Percentiles rank a stretch among this genome's conserved stretches.
Conservation (phyloP, 306 rosid species). For the Vigna mungo region DNA sequence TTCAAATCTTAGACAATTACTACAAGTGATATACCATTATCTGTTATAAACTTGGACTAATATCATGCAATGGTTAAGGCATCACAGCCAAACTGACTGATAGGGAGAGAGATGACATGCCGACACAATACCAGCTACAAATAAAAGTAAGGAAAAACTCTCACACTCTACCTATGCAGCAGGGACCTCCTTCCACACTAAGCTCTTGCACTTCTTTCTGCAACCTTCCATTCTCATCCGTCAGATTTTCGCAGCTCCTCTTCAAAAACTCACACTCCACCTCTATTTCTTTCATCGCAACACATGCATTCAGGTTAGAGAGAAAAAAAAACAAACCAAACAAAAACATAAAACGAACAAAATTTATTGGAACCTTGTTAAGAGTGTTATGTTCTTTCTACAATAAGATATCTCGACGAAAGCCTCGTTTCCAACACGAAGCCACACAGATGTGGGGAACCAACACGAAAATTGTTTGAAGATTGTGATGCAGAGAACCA, state of each 20-base stretch:
- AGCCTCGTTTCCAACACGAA: too few relatives aligned
- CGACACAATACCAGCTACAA: slow-evolving; percentile 4
- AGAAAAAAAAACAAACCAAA: too few relatives aligned
- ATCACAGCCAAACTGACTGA: slow-evolving; percentile 12
- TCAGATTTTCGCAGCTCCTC: slow-evolving; percentile 92
- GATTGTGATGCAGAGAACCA: too few relatives aligned
- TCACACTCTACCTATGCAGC: too few relatives aligned
- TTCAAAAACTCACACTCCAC: slow-evolving; percentile 95
- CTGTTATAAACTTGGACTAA: background rate
- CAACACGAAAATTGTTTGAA: too few relatives aligned
- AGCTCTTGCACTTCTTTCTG: slow-evolving; percentile 96
- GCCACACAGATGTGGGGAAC: too few relatives aligned
- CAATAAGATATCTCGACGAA: too few relatives aligned
- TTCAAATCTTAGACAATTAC: slow-evolving; percentile 23
- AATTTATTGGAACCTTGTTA: too few relatives aligned
- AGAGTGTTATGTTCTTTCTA: too few relatives aligned
- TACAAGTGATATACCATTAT: slow-evolving; percentile 38
- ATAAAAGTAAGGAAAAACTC: background rate
- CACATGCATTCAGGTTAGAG: too few relatives aligned
- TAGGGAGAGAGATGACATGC: background rate
- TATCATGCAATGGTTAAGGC: slow-evolving; percentile 17
- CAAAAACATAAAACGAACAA: too few relatives aligned
- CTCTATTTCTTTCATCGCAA: slow-evolving; percentile 85
- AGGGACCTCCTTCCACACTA: too few relatives aligned
- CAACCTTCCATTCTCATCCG: slow-evolving; percentile 92